Evolutionary conservation across 108 stramenopile genomes (phyloP).

Genomic region (Schizochytrium sp.): DNA sequence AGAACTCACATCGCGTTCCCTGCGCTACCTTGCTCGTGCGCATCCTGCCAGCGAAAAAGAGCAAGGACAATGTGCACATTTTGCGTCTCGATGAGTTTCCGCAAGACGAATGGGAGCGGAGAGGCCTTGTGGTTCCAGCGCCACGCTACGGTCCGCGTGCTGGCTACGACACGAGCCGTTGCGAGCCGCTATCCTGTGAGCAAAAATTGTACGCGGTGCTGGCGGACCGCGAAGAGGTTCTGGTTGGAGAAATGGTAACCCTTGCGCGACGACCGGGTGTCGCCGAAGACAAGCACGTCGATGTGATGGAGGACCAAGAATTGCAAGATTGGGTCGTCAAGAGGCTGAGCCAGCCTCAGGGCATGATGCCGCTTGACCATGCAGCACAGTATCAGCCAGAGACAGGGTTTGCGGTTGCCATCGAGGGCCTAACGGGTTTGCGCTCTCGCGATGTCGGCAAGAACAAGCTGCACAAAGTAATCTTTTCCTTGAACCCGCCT

Average conservation of each 20-base stretch:
- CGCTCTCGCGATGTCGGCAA: neutral
- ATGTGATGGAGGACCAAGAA: conserved; percentile 6
- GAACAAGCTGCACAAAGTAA: neutral
- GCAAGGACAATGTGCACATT: neutral
- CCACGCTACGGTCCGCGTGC: neutral
- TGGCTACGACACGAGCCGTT: neutral
- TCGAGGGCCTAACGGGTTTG: neutral
- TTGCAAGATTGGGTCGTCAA: neutral
- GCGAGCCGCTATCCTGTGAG: neutral
- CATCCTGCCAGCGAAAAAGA: neutral
- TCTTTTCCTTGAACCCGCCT: neutral
- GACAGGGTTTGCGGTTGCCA: neutral
- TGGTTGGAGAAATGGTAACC: neutral
- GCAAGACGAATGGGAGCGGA: neutral
- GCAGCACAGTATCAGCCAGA: neutral
- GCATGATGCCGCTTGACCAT: neutral
- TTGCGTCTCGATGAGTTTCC: neutral
- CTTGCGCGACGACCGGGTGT: neutral
- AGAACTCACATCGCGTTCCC: neutral
- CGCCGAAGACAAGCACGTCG: neutral
- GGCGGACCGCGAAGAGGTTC: neutral
- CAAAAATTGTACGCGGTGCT: neutral
- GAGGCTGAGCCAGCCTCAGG: neutral
- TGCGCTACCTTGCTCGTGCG: neutral
- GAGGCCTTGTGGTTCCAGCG: neutral